Evolutionary conservation across 176 grass and related monocot species (phyloP).

Genomic region (Oryza rufipogon): DNA sequence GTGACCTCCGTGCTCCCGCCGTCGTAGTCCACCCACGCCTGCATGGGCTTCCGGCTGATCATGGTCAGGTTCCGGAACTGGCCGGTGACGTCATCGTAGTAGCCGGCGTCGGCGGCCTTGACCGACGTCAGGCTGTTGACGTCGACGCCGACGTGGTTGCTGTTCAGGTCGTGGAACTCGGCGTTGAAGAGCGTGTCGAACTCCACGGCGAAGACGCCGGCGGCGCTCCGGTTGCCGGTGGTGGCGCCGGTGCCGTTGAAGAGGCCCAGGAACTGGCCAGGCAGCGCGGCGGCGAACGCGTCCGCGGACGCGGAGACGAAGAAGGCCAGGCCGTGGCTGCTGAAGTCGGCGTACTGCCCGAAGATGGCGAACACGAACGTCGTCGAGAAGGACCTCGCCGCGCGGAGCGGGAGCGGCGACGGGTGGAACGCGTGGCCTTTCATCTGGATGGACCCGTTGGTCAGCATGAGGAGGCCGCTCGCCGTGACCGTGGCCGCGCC

Average conservation of each 20-base stretch:
- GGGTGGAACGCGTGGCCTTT: conserved; percentile 59
- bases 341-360: conserved; percentile 28
- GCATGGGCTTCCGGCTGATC: conserved; percentile 54
- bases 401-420: conserved; percentile 22
- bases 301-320: conserved; percentile 28
- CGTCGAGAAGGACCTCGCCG: conserved; percentile 54
- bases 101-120: conserved; percentile 25
- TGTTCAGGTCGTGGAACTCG: conserved; percentile 47
- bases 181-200: conserved; percentile 56
- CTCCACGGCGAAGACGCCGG: conserved; percentile 59
- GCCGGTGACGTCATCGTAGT: conserved; percentile 44
- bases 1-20: conserved; percentile 17
- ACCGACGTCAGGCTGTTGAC: conserved; percentile 32
- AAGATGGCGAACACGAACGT: conserved; percentile 61
- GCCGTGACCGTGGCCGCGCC: conserved; percentile 37
- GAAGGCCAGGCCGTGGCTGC: conserved; percentile 54
- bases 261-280: conserved; percentile 61
- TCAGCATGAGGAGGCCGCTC: conserved; percentile 48
- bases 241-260: conserved; percentile 22
- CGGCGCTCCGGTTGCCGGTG: background rate
- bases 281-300: conserved; percentile 18
- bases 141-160: conserved; percentile 68
- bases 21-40: conserved; percentile 60
- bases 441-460: conserved; percentile 39
- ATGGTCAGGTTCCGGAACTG: conserved; percentile 36